Percentiles rank a stretch among this genome's conserved stretches.
Conservation (phyloP, 805 yeast genomes). For the Metschnikowia lachancei region DNA sequence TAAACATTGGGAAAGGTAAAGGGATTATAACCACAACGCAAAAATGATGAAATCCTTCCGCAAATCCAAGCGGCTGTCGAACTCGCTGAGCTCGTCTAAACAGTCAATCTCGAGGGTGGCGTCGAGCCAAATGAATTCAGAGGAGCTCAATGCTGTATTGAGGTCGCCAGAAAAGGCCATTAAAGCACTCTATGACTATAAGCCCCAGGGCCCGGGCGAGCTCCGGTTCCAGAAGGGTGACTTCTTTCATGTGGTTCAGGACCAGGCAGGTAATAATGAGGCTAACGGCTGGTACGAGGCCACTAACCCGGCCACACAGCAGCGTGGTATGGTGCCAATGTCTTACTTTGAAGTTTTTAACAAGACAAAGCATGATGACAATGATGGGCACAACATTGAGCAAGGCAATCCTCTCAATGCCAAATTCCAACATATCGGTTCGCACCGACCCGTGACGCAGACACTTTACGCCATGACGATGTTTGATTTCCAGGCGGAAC, state of each 20-base stretch:
- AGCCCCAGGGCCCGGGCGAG: slow-evolving; percentile 78
- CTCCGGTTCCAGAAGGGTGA: slow-evolving; percentile 78
- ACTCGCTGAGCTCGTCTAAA: slow-evolving; percentile 28
- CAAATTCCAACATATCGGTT: slow-evolving; percentile 17
- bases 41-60: slow-evolving; percentile 43
- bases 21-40: not conserved
- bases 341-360: slow-evolving; percentile 77
- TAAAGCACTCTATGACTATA: slow-evolving; percentile 74
- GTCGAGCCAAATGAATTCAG: slow-evolving; percentile 18
- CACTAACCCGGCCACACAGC: slow-evolving; percentile 74
- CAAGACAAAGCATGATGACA: slow-evolving; percentile 41
- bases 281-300: slow-evolving; percentile 80
- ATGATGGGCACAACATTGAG: slow-evolving; percentile 20
- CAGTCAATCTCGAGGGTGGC: slow-evolving; percentile 33
- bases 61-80: slow-evolving; percentile 39
- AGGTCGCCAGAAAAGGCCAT: slow-evolving; percentile 78
- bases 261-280: slow-evolving; percentile 22
- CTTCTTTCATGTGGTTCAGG: slow-evolving; percentile 68
- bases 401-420: slow-evolving; percentile 21
- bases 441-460: slow-evolving; percentile 27
- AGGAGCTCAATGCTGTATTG: slow-evolving; percentile 23
- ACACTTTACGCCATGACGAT: slow-evolving; percentile 81
- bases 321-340: slow-evolving; percentile 84
- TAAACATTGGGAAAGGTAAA: not conserved
- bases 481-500: slow-evolving; percentile 82